Evolutionary conservation across 345 rosid genomes (phyloP).

Genomic region (Euphorbia peplus): DNA sequence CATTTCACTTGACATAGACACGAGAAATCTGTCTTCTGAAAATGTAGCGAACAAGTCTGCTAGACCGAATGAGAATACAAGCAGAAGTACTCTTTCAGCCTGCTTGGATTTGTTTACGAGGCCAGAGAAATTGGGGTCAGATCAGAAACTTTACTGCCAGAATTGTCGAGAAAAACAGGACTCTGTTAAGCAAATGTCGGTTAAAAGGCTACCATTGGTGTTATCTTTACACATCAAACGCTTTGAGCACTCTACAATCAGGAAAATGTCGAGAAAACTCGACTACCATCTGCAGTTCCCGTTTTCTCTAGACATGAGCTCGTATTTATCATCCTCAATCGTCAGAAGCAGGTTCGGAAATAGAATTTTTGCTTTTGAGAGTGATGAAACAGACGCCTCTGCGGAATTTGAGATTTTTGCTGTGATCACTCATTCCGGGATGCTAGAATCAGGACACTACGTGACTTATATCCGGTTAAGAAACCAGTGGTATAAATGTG

Average conservation of each 20-base stretch:
- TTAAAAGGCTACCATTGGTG: constrained; percentile 29
- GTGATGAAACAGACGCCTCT: constrained; percentile 18
- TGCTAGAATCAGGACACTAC: constrained; percentile 30
- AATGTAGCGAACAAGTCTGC: constrained; percentile 17
- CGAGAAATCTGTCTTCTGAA: constrained; percentile 1
- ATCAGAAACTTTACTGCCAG: constrained; percentile 28
- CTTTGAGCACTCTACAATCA: constrained; percentile 26
- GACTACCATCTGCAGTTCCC: constrained; percentile 30
- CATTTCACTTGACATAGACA: constrained; percentile 25
- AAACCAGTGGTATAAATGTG: constrained; percentile 33
- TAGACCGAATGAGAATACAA: constrained; percentile 14
- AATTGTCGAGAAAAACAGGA: constrained; percentile 29
- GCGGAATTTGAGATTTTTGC: constrained; percentile 32
- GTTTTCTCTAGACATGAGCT: constrained; percentile 25
- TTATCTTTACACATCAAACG: constrained; percentile 32
- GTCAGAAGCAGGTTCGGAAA: constrained; percentile 24
- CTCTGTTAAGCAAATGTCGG: constrained; percentile 27
- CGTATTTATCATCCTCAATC: constrained; percentile 27
- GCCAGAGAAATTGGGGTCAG: constrained; percentile 32
- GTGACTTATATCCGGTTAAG: constrained; percentile 26
- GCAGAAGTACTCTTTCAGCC: constrained; percentile 21
- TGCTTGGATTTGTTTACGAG: constrained; percentile 32
- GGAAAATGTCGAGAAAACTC: constrained; percentile 21
- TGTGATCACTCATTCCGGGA: constrained; percentile 29
- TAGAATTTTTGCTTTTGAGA: constrained; percentile 25